Percentiles rank a stretch among this genome's conserved stretches.
phyloP scores from a whole-genome alignment of 1,284 basidiomycete genomes.

The Exobasidium cylindrosporum region DNA sequence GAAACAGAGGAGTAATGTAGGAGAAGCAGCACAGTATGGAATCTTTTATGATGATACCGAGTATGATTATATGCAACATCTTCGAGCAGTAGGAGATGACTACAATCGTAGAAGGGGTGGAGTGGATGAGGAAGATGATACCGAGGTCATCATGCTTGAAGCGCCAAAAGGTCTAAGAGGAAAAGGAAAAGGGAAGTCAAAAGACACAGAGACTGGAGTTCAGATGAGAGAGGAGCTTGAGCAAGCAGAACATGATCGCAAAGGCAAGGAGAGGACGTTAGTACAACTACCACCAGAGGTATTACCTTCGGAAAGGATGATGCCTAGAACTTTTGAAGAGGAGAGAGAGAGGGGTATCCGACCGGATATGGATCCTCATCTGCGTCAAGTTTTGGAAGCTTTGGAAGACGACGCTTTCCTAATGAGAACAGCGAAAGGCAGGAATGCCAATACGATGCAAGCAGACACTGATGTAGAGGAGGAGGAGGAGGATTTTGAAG shows the following conservation, averaged over 20 bases:
- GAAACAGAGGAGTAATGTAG: conserved; percentile 58
- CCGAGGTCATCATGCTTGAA: conserved; percentile 17
- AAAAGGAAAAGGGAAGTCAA: conserved; percentile 27
- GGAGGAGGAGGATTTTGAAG: conserved; percentile 60
- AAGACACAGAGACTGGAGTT: not conserved
- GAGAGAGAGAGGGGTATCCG: conserved; percentile 69
- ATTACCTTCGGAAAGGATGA: conserved; percentile 66
- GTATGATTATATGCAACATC: conserved; percentile 99
- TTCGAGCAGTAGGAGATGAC: conserved; percentile 57
- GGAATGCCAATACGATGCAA: not conserved
- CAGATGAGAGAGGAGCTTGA: conserved; percentile 14
- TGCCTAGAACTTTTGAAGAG: conserved; percentile 22
- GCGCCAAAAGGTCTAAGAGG: conserved; percentile 29
- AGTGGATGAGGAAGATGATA: conserved; percentile 40
- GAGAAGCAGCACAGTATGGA: conserved; percentile 86
- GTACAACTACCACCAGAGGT: conserved; percentile 22
- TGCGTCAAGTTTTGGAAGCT: conserved; percentile 88
- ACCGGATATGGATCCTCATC: conserved; percentile 93
- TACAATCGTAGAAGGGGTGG: conserved; percentile 44
- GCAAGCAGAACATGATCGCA: not conserved
- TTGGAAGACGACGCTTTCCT: conserved; percentile 81
- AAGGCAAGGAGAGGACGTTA: conserved; percentile 1
- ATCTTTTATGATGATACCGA: conserved; percentile 95
- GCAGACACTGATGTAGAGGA: conserved; percentile 60
- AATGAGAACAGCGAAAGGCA: conserved; percentile 9